Conservation (phyloP, 2,329 filamentous ascomycete genomes). For the Pezicula carpinea region DNA sequence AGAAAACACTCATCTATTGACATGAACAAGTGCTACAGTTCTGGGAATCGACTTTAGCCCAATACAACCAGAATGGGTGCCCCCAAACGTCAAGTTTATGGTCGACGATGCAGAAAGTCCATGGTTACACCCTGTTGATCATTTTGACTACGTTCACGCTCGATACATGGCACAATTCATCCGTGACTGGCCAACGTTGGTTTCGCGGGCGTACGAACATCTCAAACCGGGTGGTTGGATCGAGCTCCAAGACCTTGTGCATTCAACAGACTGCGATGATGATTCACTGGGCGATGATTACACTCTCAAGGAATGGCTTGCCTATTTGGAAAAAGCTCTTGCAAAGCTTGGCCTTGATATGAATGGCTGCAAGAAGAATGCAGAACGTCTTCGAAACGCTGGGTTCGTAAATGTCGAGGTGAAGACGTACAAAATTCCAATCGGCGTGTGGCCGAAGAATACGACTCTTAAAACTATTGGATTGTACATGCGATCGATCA, state of each 20-base stretch:
- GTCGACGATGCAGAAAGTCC: slow-evolving; percentile 35
- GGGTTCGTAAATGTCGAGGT: slow-evolving; percentile 50
- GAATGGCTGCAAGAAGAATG: neutral
- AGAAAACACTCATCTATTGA: too few species aligned
- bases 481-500: neutral
- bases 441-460: slow-evolving; percentile 45
- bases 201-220: neutral
- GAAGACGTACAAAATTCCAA: slow-evolving; percentile 46
- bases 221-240: slow-evolving; percentile 39
- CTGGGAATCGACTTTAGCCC: slow-evolving; percentile 61
- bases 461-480: slow-evolving; percentile 3
- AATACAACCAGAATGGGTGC: slow-evolving; percentile 58
- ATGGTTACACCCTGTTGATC: slow-evolving; percentile 48
- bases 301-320: neutral
- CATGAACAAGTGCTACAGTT: slow-evolving; percentile 41
- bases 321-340: neutral
- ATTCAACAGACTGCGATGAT: slow-evolving; percentile 34
- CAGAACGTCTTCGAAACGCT: slow-evolving; percentile 26
- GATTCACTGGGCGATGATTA: slow-evolving; percentile 20
- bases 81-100: slow-evolving; percentile 67
- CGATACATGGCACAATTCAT: slow-evolving; percentile 21
- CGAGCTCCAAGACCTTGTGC: slow-evolving; percentile 37
- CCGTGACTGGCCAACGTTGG: neutral
- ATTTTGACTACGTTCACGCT: slow-evolving; percentile 54
- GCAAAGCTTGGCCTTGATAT: slow-evolving; percentile 2